Evolutionary conservation across 306 rosid species (phyloP).

Genomic region (Cucumis melo): DNA sequence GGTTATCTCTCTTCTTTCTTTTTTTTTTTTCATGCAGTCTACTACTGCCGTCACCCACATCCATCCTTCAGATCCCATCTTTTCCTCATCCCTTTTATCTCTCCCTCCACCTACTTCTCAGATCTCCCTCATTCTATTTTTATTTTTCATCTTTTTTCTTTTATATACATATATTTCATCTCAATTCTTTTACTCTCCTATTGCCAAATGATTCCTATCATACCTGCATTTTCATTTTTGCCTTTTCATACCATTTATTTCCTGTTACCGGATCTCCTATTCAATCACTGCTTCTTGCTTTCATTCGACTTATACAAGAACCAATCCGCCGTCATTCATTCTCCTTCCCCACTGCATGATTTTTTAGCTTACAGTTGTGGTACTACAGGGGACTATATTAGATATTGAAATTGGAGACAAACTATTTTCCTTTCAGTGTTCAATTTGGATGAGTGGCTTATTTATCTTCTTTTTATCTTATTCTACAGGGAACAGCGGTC

Average conservation of each 20-base stretch:
- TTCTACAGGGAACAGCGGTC: slow-evolving; percentile 71
- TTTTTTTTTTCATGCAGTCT: background rate
- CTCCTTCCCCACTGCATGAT: background rate
- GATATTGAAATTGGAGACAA: background rate
- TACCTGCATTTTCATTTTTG: background rate
- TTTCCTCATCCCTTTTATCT: no score
- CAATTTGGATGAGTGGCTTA: background rate
- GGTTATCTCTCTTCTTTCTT: slow-evolving; percentile 11
- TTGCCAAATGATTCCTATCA: background rate
- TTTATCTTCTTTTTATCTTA: slow-evolving; percentile 1
- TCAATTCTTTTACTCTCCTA: no score
- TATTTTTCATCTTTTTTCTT: no score
- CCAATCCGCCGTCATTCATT: background rate
- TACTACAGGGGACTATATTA: background rate
- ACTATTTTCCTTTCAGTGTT: background rate
- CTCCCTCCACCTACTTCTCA: no score
- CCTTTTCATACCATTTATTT: background rate
- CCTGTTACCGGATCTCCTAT: background rate
- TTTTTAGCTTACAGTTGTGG: background rate
- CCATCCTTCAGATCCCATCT: background rate
- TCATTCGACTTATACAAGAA: background rate
- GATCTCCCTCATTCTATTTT: no score
- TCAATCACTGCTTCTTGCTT: background rate
- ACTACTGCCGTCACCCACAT: background rate
- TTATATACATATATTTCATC: no score